Evolutionary conservation across 345 rosid genomes (phyloP).

Genomic region (Eucalyptus erythrocorys): DNA sequence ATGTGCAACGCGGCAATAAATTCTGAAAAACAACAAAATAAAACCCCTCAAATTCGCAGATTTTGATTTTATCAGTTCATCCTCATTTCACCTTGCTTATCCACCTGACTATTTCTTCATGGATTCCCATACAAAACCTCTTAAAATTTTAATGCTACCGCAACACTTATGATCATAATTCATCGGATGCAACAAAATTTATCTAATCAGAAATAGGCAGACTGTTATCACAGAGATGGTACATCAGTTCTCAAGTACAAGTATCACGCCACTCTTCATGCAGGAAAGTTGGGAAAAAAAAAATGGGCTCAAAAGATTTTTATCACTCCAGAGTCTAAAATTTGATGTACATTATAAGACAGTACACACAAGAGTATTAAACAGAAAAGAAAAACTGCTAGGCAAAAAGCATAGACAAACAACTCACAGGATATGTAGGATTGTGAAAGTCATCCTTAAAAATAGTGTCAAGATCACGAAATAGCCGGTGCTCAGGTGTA

Average conservation of each 20-base stretch:
- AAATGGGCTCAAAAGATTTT: not conserved
- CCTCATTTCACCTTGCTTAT: not conserved
- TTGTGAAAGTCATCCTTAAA: conserved; percentile 81
- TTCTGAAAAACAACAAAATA: not conserved
- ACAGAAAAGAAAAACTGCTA: not conserved
- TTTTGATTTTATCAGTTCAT: not conserved
- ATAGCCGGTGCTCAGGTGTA: conserved; percentile 79
- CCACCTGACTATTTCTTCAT: not conserved
- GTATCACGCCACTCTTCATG: not conserved
- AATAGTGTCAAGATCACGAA: conserved; percentile 46
- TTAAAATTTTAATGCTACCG: not conserved
- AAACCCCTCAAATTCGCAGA: not conserved
- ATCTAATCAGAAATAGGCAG: not conserved
- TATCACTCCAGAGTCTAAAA: not conserved
- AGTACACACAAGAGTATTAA: not conserved
- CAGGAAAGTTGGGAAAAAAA: not conserved
- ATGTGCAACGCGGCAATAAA: not conserved
- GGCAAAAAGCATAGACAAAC: not conserved
- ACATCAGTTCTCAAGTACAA: not conserved
- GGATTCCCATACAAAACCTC: not conserved
- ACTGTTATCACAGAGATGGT: not conserved
- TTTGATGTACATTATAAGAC: not conserved
- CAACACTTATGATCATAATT: not conserved
- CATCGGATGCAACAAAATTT: not conserved
- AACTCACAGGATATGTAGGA: conserved; percentile 81